Base-by-base conservation (phyloP, 495 filamentous ascomycete genomes). In the Talaromyces wortmannii region DNA sequence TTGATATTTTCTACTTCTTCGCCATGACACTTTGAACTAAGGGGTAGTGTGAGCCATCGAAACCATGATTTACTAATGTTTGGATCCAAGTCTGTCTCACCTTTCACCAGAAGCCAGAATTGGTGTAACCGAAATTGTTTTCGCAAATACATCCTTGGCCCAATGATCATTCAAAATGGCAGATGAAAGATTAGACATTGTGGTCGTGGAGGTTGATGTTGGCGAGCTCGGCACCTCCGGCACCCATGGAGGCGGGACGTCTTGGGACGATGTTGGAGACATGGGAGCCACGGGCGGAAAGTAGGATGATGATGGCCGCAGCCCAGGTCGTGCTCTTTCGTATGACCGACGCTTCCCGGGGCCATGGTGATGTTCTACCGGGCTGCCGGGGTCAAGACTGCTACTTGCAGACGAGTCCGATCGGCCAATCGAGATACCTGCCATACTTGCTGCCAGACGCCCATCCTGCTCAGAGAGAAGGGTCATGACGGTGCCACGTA, bases 21-120 rank as follows among this genome's bases (percentile, higher is more conserved):
- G 0, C 78, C 83, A 29, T 71, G 63, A 49, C 77, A 82, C 51
- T 63, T 68, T 15, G 79, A 79, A 50, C 78, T 82, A 53, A 49
- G 13, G 23, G 23, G 23, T 29, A 31, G 0, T n/a, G 52, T 74
- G 31, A 75, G 65, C 46, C 30, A n/a, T n/a, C n/a, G n/a, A 17
- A 52, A 40, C 7, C 3, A 31, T 32, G 33, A 4, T 12, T 33
- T 15, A 23, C 16, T 29, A 31, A 50, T 50, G 7, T 11, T 6
- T 40, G 23, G 48, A 23, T 47, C 30, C 15, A 15, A 49, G 32
- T 30, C 77, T 57, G 32, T 30, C 77, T 57, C 61, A 82, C 80
- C 61, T 62, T 61, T 74, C 67, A 31, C 72, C 70, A 3, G 62
- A 52, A 17, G 59, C 55, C 6, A 60, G 63, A 31, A 85, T 69